Percentiles rank a stretch among this genome's conserved stretches.
phyloP scores from a whole-genome alignment of 2,329 filamentous ascomycete species.

The Mariannaea sp. region DNA sequence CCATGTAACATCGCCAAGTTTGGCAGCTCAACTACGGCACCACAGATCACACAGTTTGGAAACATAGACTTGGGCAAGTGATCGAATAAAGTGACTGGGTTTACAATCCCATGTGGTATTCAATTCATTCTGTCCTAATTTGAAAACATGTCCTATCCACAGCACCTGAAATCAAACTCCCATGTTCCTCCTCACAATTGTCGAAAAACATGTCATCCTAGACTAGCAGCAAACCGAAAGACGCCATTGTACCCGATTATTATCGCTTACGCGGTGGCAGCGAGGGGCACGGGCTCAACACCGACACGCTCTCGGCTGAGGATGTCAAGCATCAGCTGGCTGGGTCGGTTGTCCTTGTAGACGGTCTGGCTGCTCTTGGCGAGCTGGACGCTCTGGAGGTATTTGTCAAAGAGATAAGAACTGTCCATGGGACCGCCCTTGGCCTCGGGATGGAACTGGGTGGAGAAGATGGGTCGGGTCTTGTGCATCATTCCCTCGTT shows the following conservation, averaged over 20 bases:
- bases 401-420: slow-evolving; percentile 95
- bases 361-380: slow-evolving; percentile 84
- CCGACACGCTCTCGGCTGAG: slow-evolving; percentile 94
- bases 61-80: background rate
- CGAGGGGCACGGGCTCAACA: slow-evolving; percentile 70
- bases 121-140: slow-evolving; percentile 3
- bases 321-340: slow-evolving; percentile 85
- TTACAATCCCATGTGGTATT: background rate
- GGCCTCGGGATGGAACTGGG: slow-evolving; percentile 98
- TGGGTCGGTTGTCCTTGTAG: slow-evolving; percentile 86
- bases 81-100: background rate
- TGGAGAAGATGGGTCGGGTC: slow-evolving; percentile 94
- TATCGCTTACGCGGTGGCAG: slow-evolving; percentile 48
- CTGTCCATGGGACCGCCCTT: slow-evolving; percentile 97
- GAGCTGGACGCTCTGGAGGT: slow-evolving; percentile 83
- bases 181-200: slow-evolving; percentile 5
- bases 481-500: slow-evolving; percentile 98
- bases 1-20: too few species aligned
- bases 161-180: background rate
- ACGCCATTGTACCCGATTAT: slow-evolving; percentile 14
- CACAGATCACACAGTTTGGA: too few species aligned
- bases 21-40: too few species aligned
- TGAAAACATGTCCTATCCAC: background rate
- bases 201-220: slow-evolving; percentile 13
- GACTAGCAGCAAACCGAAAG: slow-evolving; percentile 24